Conservation (phyloP, 2,329 filamentous ascomycete genomes). For the Diaporthe longicolla region DNA sequence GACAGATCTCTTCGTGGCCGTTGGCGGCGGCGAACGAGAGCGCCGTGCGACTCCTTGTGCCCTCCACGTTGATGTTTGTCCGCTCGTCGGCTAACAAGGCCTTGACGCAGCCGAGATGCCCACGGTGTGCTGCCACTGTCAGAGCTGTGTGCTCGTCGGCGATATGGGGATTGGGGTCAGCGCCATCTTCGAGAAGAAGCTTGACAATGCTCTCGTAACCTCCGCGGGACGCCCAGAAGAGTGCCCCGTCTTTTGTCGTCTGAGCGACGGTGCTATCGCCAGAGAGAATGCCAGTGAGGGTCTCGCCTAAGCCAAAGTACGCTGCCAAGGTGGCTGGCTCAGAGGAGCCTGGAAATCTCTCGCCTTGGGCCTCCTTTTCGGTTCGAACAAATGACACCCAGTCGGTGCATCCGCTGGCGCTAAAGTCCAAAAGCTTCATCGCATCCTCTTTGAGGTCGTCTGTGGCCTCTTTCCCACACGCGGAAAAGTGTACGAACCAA, state of each 20-base stretch:
- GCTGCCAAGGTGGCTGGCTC: background rate
- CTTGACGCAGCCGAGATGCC: slow-evolving; percentile 4
- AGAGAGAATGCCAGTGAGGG: background rate
- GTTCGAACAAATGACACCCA: slow-evolving; percentile 16
- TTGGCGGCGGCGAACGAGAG: background rate
- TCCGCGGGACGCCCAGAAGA: slow-evolving; percentile 15
- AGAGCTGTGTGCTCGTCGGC: background rate
- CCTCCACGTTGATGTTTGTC: background rate
- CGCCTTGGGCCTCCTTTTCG: slow-evolving; percentile 5
- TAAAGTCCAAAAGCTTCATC: background rate
- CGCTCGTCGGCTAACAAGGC: background rate
- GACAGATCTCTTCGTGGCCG: background rate
- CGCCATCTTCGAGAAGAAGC: background rate
- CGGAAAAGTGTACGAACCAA: slow-evolving; percentile 9
- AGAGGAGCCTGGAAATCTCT: background rate
- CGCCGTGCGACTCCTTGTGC: background rate
- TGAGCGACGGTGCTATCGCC: background rate
- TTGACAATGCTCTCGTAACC: background rate
- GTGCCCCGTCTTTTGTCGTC: background rate
- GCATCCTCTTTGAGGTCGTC: background rate
- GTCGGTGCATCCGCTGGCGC: background rate
- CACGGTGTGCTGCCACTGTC: background rate
- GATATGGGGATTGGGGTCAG: slow-evolving; percentile 1
- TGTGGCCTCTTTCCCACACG: background rate
- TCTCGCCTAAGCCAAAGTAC: background rate